phyloP scores from a whole-genome alignment of 1,284 basidiomycete species.

The Chalciporus sp. region DNA sequence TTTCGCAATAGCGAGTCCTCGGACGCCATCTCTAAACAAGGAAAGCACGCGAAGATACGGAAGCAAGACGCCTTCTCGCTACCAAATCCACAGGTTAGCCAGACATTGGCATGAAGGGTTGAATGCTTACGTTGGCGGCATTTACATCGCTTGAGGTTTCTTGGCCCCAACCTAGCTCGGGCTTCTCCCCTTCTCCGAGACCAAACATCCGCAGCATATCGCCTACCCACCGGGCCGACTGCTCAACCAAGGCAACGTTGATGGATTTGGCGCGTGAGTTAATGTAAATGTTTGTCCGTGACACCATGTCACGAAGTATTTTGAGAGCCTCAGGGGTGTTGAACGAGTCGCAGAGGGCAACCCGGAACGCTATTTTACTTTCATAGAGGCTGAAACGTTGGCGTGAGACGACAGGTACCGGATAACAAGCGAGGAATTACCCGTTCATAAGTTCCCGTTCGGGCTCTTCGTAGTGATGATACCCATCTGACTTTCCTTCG shows the following conservation, averaged over 20 bases:
- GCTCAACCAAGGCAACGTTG: slow-evolving; percentile 75
- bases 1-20: slow-evolving; percentile 79
- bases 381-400: slow-evolving; percentile 61
- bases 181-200: slow-evolving; percentile 77
- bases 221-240: slow-evolving; percentile 84
- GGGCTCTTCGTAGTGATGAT: slow-evolving; percentile 63
- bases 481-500: slow-evolving; percentile 53
- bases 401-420: slow-evolving; percentile 15
- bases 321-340: slow-evolving; percentile 89
- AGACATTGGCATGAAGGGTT: slow-evolving; percentile 2
- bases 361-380: slow-evolving; percentile 81
- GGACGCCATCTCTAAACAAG: slow-evolving; percentile 89
- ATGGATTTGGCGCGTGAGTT: slow-evolving; percentile 57
- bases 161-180: slow-evolving; percentile 76
- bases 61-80: slow-evolving; percentile 87
- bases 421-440: slow-evolving; percentile 43
- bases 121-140: slow-evolving; percentile 56
- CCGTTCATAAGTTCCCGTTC: slow-evolving; percentile 68
- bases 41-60: slow-evolving; percentile 89
- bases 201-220: slow-evolving; percentile 95
- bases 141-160: slow-evolving; percentile 44
- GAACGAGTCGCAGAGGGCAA: slow-evolving; percentile 96
- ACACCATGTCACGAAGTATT: slow-evolving; percentile 81
- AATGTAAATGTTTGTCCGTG: slow-evolving; percentile 90
- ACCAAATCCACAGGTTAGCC: slow-evolving; percentile 6